Evolutionary conservation across 371 early-diverging fungal genomes (phyloP), one percentile per base, ranked within the genome.

Genomic region (Batrachochytrium dendrobatidis): DNA sequence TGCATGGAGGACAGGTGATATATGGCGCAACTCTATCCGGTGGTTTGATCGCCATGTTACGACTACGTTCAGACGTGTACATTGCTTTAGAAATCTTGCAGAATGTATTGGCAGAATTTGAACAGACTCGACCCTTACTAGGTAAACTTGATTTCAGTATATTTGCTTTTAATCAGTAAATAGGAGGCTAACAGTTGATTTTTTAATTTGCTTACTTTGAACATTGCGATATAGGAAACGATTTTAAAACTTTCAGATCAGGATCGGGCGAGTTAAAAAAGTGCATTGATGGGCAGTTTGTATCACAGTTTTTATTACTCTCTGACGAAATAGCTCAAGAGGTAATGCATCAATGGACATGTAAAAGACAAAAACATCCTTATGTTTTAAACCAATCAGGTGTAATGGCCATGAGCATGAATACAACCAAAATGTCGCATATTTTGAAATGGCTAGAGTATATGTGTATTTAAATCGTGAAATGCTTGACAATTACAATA

Each of bases 171-270:
- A n/a, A n/a, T n/a, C n/a, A n/a, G n/a, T n/a, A n/a, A n/a, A n/a
- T n/a, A n/a, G n/a, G n/a, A n/a, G n/a, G n/a, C n/a, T n/a, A n/a
- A n/a, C n/a, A n/a, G n/a, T n/a, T n/a, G n/a, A n/a, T n/a, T n/a
- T n/a, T n/a, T n/a, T n/a, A n/a, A n/a, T n/a, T n/a, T n/a, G n/a
- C n/a, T n/a, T n/a, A n/a, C n/a, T n/a, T n/a, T n/a, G n/a, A n/a
- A n/a, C n/a, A n/a, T n/a, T n/a, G n/a, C n/a, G n/a, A 24, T 18
- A 6, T 29, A 48, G 49, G 49, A 22, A 48, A 48, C 49, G 49
- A 48, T 18, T 29, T 12, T 6, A 7, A 25, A 8, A 18, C 49
- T 12, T 48, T 8, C n/a, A 6, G 49, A 29, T 48, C 49, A 29
- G 6, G 29, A 7, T 8, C n/a, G 49, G 12, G 7, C 29, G 8